These are phyloP conservation scores for Kodamaea sp. DNA, from an alignment of 1,139 yeast genomes.

Conservation along the genomic window DNA sequence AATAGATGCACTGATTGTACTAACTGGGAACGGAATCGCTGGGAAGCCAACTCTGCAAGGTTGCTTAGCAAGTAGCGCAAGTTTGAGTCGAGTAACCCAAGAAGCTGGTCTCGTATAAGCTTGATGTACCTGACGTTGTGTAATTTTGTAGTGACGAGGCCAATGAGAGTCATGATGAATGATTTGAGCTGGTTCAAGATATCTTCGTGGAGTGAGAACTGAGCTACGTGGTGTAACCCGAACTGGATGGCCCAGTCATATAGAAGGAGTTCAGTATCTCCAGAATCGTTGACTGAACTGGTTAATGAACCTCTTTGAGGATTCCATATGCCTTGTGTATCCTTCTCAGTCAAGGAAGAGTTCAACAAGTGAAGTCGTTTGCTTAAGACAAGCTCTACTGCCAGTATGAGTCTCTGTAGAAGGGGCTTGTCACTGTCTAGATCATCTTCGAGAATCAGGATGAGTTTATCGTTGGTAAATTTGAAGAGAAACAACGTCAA, in stretches of 20 bases:
- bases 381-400: conserved; percentile 33
- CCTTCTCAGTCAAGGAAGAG: conserved; percentile 14
- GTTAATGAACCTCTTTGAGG: conserved; percentile 4
- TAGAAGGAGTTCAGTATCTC: conserved; percentile 11
- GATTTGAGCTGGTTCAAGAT: conserved; percentile 28
- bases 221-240: conserved; percentile 27
- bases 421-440: conserved; percentile 10
- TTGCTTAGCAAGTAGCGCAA: conserved; percentile 6
- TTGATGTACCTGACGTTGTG: conserved; percentile 29
- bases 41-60: conserved; percentile 10
- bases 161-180: conserved; percentile 33
- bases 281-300: neutral
- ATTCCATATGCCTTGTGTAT: conserved; percentile 8
- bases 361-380: conserved; percentile 31
- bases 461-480: conserved; percentile 29
- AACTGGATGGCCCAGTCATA: conserved; percentile 38
- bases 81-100: conserved; percentile 8
- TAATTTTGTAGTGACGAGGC: conserved; percentile 31
- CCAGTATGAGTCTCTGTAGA: conserved; percentile 22
- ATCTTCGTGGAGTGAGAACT: conserved; percentile 14
- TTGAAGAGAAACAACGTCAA: conserved; percentile 35
- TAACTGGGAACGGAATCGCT: conserved; percentile 2
- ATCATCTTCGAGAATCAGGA: conserved; percentile 5
- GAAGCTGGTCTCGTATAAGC: conserved; percentile 4
- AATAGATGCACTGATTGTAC: conserved; percentile 29